Percentiles rank a stretch among this genome's conserved stretches.
phyloP scores from a whole-genome alignment of 352 stramenopile species.

The Pythium insidiosum region DNA sequence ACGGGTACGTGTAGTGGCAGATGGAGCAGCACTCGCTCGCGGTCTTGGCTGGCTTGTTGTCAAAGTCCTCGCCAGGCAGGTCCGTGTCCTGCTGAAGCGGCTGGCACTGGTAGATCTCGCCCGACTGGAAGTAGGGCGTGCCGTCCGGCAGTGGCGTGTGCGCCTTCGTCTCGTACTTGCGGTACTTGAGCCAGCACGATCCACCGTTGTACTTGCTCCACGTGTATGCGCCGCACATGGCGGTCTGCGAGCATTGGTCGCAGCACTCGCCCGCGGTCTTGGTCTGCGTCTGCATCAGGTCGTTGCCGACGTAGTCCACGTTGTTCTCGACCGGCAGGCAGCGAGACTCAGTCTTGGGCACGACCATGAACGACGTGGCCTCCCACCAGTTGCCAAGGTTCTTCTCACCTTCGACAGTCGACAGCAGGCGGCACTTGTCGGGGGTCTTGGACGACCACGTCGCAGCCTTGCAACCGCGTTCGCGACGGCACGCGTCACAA shows the following conservation, averaged over 20 bases:
- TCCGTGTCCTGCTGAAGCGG: neutral
- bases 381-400: too few species aligned
- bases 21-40: neutral
- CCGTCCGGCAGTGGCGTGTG: neutral
- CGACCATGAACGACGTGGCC: too few species aligned
- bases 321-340: neutral
- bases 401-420: too few species aligned
- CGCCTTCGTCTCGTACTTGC: neutral
- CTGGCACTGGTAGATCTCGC: neutral
- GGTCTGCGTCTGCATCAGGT: neutral
- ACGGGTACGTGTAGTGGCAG: neutral
- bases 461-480: too few species aligned
- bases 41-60: neutral
- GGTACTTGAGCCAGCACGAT: slow-evolving; percentile 35
- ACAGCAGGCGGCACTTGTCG: too few species aligned
- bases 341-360: too few species aligned
- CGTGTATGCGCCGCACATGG: neutral
- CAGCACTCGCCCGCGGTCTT: neutral
- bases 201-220: slow-evolving; percentile 40
- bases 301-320: neutral
- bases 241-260: neutral
- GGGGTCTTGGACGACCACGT: too few species aligned
- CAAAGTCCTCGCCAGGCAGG: too few species aligned
- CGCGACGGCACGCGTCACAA: too few species aligned
- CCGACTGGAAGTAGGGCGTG: neutral